phyloP scores from a whole-genome alignment of 176 grass and related monocot species.

The Oryza coarctata region DNA sequence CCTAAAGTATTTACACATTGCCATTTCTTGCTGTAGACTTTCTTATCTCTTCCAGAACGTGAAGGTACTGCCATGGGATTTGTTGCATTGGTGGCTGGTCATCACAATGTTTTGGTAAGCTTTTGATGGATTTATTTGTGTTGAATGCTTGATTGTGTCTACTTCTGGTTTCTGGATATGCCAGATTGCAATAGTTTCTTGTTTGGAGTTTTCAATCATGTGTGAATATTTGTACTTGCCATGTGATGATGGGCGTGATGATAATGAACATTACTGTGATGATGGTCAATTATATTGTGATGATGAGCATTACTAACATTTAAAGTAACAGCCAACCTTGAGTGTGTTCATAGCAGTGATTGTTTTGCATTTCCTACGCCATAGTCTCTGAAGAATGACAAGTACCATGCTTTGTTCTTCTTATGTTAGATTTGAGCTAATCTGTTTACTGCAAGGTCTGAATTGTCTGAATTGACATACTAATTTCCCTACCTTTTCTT shows the following conservation, averaged over 20 bases:
- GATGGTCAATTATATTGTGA: too few species aligned
- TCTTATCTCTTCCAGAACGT: conserved; percentile 68
- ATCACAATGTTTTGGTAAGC: conserved; percentile 53
- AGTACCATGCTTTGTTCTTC: neutral
- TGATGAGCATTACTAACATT: conserved; percentile 9
- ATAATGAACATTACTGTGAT: too few species aligned
- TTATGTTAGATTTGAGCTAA: neutral
- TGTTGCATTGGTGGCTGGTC: conserved; percentile 60
- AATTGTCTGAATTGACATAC: neutral
- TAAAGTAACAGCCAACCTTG: neutral
- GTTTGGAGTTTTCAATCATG: neutral
- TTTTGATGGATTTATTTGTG: conserved; percentile 22
- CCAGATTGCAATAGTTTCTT: neutral
- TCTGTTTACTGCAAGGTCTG: neutral
- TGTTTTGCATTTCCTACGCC: neutral
- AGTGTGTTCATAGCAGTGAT: conserved; percentile 1
- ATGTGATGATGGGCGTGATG: neutral
- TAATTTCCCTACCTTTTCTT: neutral
- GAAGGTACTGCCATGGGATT: conserved; percentile 61
- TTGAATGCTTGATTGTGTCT: conserved; percentile 18
- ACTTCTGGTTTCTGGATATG: neutral
- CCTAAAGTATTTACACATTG: conserved; percentile 5
- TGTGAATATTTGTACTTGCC: neutral
- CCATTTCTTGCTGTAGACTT: conserved; percentile 53
- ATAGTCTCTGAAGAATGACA: conserved; percentile 13